phyloP scores from a whole-genome alignment of 805 yeast genomes.

The Wickerhamiella domercqiae region DNA sequence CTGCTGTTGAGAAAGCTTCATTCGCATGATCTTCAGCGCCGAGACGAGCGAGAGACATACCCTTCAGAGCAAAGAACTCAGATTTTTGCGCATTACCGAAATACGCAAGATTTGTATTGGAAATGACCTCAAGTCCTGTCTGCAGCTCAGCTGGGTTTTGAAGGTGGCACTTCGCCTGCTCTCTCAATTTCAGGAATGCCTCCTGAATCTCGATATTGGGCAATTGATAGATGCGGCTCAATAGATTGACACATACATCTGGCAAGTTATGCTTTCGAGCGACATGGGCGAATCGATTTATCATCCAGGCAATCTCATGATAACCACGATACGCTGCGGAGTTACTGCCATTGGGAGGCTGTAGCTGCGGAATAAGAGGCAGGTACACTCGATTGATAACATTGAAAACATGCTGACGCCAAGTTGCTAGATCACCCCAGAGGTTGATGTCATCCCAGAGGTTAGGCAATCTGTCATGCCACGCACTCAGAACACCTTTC shows the following conservation, averaged over 20 bases:
- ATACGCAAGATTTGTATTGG: conserved; percentile 89
- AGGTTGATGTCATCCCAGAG: conserved; percentile 94
- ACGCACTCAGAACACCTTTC: conserved; percentile 85
- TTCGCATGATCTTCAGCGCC: conserved; percentile 90
- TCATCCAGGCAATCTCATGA: conserved; percentile 98
- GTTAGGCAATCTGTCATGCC: conserved; percentile 96
- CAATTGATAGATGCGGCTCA: conserved; percentile 83
- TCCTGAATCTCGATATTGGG: conserved; percentile 98
- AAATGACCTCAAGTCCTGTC: conserved; percentile 91
- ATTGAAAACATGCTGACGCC: conserved; percentile 98
- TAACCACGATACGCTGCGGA: conserved; percentile 95
- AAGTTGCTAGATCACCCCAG: conserved; percentile 95
- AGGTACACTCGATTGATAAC: conserved; percentile 88
- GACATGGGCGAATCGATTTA: conserved; percentile 94
- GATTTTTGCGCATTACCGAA: conserved; percentile 97
- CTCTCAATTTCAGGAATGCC: conserved; percentile 86
- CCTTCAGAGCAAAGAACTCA: conserved; percentile 92
- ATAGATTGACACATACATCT: conserved; percentile 85
- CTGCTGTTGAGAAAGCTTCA: conserved; percentile 96
- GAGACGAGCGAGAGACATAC: conserved; percentile 89
- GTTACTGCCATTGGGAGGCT: conserved; percentile 49
- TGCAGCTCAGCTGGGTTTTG: conserved; percentile 80
- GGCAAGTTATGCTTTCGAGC: conserved; percentile 95
- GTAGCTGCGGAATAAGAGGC: conserved; percentile 79
- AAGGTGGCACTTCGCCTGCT: conserved; percentile 95